These are phyloP conservation scores for Ilyonectria destructans DNA, from an alignment of 2,329 filamentous ascomycete species.

Conservation along the genomic window DNA sequence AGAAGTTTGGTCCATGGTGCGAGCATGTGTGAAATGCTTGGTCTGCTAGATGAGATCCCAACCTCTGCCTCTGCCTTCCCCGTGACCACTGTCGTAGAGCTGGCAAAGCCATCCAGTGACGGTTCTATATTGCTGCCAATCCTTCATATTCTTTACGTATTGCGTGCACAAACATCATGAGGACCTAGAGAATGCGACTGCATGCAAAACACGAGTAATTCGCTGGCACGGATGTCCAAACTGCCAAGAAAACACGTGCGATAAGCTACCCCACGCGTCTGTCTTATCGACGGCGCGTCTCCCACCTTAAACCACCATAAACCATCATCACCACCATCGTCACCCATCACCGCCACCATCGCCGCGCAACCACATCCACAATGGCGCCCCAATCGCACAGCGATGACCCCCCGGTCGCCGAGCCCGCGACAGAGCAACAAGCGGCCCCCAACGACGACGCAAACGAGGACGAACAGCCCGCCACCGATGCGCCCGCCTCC, in stretches of 20 bases:
- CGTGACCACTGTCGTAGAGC: too few species aligned
- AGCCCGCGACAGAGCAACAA: constrained; percentile 20
- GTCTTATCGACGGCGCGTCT: constrained; percentile 43
- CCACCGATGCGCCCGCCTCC: constrained; percentile 48
- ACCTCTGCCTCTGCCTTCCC: too few species aligned
- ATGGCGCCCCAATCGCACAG: constrained; percentile 44
- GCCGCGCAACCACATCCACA: constrained; percentile 12
- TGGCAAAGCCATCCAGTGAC: too few species aligned
- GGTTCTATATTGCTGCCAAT: too few species aligned
- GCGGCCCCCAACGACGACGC: constrained; percentile 9
- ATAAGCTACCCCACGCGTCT: constrained; percentile 44
- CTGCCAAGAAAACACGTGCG: constrained; percentile 38
- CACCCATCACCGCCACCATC: constrained; percentile 12
- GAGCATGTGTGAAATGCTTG: too few species aligned
- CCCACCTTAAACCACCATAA: constrained; percentile 24
- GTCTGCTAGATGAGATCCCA: too few species aligned
- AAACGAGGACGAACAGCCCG: constrained; percentile 21
- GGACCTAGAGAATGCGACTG: too few species aligned
- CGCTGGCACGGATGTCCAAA: neutral
- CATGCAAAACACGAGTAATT: too few species aligned
- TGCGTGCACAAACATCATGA: too few species aligned
- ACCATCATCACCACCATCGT: constrained; percentile 21
- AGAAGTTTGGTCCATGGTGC: constrained; percentile 53
- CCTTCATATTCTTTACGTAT: neutral
- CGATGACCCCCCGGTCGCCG: constrained; percentile 25